Percentiles rank a stretch among this genome's conserved stretches.
Evolutionary conservation across 495 filamentous ascomycete species (phyloP).

Genomic region (Trichocladium uniseriatum): DNA sequence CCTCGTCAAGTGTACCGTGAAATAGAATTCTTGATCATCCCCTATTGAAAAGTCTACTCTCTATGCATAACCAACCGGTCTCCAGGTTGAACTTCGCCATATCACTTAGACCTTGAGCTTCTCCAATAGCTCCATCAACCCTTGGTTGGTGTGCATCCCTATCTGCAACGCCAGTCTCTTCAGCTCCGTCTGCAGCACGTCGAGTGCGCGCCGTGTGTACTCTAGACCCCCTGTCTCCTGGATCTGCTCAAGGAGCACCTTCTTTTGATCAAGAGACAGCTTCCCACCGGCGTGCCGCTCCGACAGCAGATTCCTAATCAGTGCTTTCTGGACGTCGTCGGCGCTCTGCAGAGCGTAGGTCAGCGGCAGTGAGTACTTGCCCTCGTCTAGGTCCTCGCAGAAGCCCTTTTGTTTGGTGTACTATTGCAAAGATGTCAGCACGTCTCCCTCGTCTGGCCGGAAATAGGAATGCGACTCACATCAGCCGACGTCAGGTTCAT

Average conservation of each 20-base stretch:
- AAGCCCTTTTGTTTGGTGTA: conserved; percentile 47
- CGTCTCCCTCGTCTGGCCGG: not conserved
- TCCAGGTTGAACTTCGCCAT: too few relatives aligned
- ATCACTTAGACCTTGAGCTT: not conserved
- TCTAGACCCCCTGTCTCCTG: not conserved
- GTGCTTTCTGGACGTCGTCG: not conserved
- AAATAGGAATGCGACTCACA: not conserved
- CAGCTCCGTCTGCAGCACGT: not conserved
- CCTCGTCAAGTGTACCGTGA: too few relatives aligned
- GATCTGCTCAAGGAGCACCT: not conserved
- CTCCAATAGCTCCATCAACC: not conserved
- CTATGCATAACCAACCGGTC: too few relatives aligned
- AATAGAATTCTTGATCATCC: too few relatives aligned
- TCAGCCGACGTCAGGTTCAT: conserved; percentile 50
- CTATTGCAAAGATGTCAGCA: too few relatives aligned
- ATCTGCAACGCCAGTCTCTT: not conserved
- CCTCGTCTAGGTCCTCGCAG: conserved; percentile 49
- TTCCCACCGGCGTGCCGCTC: not conserved
- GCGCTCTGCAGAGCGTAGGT: conserved; percentile 28
- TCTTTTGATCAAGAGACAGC: conserved; percentile 3
- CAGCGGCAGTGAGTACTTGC: conserved; percentile 49
- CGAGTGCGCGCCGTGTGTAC: not conserved
- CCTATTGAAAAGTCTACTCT: too few relatives aligned
- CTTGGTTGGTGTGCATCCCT: not conserved
- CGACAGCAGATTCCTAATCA: not conserved